Base-by-base conservation (phyloP, 805 yeast genomes). In the Candida ovalis region DNA sequence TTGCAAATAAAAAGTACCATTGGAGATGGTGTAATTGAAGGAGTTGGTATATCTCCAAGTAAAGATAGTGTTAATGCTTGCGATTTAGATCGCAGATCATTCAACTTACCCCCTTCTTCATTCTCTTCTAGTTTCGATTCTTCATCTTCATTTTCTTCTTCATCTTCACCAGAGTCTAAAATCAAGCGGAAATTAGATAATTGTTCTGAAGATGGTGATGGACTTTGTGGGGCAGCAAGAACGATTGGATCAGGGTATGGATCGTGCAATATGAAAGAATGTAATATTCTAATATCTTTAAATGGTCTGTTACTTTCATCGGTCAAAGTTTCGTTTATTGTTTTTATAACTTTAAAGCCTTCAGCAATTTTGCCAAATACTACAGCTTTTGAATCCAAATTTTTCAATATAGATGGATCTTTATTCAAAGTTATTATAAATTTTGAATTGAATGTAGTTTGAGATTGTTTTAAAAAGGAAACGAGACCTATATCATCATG, bases 51-150 rank as follows among this genome's bases (percentile, higher is more conserved):
- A 54, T 84, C 88, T 0, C 87, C 87, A 40, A 84, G 68, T 51
- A 83, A 65, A 55, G 84, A 88, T 42, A 84, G 64, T 0, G 88
- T 76, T 30, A 84, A 60, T 1, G 87, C 86, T 47, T 80, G 80
- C 2, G 82, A 68, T 3, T 71, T 65, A 1, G 82, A 73, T 32
- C 66, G 71, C 21, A 64, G 49, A 18, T 50, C 51, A 53, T 48
- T 46, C 13, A 51, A 19, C 15, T 30, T 17, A 7, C 35, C 35
- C 4, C 15, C 35, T 30, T 30, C 17, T 30, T 30, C 35, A 10
- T 30, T 17, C 15, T 30, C 35, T 27, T 30, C 19, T 30, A 18
- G 19, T 30, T 18, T 19, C 3, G 12, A 8, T 40, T 52, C 57
- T 15, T 50, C 61, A 2, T 56, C 61, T 3, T 53, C 48, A n/a